These are phyloP conservation scores for Megacollybia platyphylla DNA, from an alignment of 1,284 basidiomycete species.

Conservation along the genomic window DNA sequence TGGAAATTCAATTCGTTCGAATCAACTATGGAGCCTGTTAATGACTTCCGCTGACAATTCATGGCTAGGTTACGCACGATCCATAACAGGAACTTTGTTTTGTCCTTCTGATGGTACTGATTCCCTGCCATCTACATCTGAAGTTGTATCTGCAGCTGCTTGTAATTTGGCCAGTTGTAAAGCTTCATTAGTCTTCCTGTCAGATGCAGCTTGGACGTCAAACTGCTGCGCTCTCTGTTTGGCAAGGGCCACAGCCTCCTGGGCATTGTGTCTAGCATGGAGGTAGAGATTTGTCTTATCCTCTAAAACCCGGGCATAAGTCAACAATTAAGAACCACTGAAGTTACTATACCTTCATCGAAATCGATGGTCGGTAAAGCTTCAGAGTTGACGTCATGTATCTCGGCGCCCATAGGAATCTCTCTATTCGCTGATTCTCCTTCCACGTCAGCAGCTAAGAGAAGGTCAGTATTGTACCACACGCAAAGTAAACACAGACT, in stretches of 20 bases:
- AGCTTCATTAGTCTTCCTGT: slow-evolving; percentile 72
- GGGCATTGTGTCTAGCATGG: slow-evolving; percentile 85
- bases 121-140: slow-evolving; percentile 10
- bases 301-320: slow-evolving; percentile 29
- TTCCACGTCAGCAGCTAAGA: slow-evolving; percentile 77
- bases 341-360: slow-evolving; percentile 62
- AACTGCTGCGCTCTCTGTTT: slow-evolving; percentile 78
- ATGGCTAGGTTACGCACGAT: slow-evolving; percentile 35
- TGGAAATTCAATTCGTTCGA: slow-evolving; percentile 99
- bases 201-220: slow-evolving; percentile 70
- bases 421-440: slow-evolving; percentile 37
- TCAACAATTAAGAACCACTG: neutral
- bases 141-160: slow-evolving; percentile 39
- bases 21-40: slow-evolving; percentile 46
- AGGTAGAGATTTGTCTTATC: slow-evolving; percentile 84
- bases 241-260: slow-evolving; percentile 78
- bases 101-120: slow-evolving; percentile 14
- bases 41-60: neutral
- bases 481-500: slow-evolving; percentile 38
- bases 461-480: slow-evolving; percentile 9
- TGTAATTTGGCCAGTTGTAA: slow-evolving; percentile 57
- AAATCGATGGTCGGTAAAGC: slow-evolving; percentile 80
- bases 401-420: slow-evolving; percentile 38
- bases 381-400: slow-evolving; percentile 30
- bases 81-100: slow-evolving; percentile 29